Conservation (phyloP, 768 basidiomycete species). For the Boletus bicolor region DNA sequence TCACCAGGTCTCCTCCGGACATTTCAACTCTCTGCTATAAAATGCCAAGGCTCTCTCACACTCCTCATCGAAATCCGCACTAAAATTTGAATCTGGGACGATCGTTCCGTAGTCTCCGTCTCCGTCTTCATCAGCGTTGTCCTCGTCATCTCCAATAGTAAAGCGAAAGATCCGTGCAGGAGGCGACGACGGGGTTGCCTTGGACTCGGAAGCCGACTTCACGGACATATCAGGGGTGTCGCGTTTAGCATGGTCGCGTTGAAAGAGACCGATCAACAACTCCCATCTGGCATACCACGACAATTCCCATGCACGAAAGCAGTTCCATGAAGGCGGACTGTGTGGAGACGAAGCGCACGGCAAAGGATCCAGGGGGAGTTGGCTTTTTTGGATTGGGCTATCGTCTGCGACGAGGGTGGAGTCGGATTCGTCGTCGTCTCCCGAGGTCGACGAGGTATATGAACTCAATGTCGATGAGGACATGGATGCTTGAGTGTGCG, state of each 20-base stretch:
- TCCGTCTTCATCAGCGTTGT: slow-evolving; percentile 15
- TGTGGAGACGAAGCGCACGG: slow-evolving; percentile 10
- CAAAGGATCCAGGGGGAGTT: background rate
- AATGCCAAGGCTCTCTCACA: slow-evolving; percentile 28
- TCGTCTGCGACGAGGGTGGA: slow-evolving; percentile 55
- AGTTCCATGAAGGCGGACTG: slow-evolving; percentile 9
- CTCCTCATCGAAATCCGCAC: slow-evolving; percentile 22
- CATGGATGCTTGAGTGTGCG: slow-evolving; percentile 5
- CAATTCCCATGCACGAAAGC: slow-evolving; percentile 37
- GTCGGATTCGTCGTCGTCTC: slow-evolving; percentile 46
- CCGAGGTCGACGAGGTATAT: slow-evolving; percentile 13
- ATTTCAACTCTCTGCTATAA: slow-evolving; percentile 15
- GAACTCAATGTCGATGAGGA: slow-evolving; percentile 21
- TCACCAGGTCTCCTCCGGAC: background rate
- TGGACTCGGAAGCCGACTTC: background rate
- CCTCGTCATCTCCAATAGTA: slow-evolving; percentile 20
- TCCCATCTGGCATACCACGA: slow-evolving; percentile 58
- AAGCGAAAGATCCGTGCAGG: slow-evolving; percentile 20
- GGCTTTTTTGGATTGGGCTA: slow-evolving; percentile 7
- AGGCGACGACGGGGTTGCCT: background rate
- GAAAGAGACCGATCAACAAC: slow-evolving; percentile 44
- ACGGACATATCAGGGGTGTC: background rate
- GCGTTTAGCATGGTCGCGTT: slow-evolving; percentile 25
- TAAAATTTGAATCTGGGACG: slow-evolving; percentile 17
- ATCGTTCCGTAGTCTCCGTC: slow-evolving; percentile 30